Base-by-base conservation (phyloP, 495 filamentous ascomycete genomes). In the Ramalina intermedia region DNA sequence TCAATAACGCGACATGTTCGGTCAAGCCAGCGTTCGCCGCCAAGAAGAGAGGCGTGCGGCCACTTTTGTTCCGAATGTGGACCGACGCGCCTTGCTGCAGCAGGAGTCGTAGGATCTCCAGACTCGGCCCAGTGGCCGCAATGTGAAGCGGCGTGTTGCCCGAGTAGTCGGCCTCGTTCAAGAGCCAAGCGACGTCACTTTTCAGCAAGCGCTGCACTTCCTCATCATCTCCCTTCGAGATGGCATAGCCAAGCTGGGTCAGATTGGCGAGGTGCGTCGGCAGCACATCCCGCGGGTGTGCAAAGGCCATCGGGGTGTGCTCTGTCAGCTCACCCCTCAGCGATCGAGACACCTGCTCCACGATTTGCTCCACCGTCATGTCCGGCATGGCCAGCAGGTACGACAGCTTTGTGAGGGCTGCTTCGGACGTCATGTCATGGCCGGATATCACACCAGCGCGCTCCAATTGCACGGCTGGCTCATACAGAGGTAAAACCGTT, bases 351-450 rank as follows among this genome's bases (percentile, higher is more conserved):
- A 96, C 95, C 51, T 76, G 71, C 41, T 67, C 61, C 1, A 76
- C 69, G 6, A 96, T 76, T 6, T 84, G 77, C 14, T 72, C 64
- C 20, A 78, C 70, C 0, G 69, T 67, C n/a, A 81, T 60, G 4
- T 69, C 74, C 9, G 80, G 81, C 2, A 77, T 57, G 2, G 87
- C 85, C 7, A 98, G 74, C 1, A 96, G 73, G 58, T 90, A 95
- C 1, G 86, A 85, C 11, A 98, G 71, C 66, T 98, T 98, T 1
- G 91, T 94, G 52, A 96, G 71, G 0, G 91, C 91, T 13, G 85
- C 90, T 66, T 98, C 91, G 13, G 85, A 84, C 0, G 91, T 98
- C 69, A 98, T 73, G 60, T 98, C 91, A 49, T 89, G 74, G 5
- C 91, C 91, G 54, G 93, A 88, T 0, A 98, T 85, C 7, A 98